Evolutionary conservation across 352 stramenopile genomes (phyloP), one percentile per base, ranked within the genome.

Genomic region (Phytophthora hibernalis): DNA sequence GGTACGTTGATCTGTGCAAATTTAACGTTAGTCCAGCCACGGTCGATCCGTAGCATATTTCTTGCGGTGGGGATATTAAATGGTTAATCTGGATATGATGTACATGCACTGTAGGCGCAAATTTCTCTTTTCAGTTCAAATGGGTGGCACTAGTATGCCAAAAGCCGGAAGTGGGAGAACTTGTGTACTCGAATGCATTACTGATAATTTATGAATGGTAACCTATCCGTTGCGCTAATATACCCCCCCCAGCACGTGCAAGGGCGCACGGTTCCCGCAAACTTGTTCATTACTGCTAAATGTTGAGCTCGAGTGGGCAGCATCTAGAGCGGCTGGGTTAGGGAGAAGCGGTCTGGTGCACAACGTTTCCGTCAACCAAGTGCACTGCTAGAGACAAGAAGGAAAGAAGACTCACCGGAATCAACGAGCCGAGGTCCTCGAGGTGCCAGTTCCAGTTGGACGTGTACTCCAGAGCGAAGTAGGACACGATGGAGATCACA

Each of bases 391-490:
- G 21, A 5, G n/a, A 12, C 26, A 31, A 22, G 38, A 11, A 44
- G 28, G 12, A 44, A 11, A 22, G 8, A 9, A 0, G 6, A 48
- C 54, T 16, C 15, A 70, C 54, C 38, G 65, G 65, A 50, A 72
- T 60, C 35, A 72, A 37, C 47, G 52, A 21, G 31, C 65, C 65
- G 22, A 72, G 54, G 42, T 72, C 58, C 20, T 72, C 65, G 10
- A 72, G 52, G 22, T 65, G 65, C 65, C 65, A 72, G 24, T 72
- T 72, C 65, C 65, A 72, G 38, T 72, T 72, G 47, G 65, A 65
- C 22, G 65, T 72, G 38, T 72, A 72, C 3, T 72, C 65, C 13
- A 72, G 37, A 16, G 65, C 65, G 35, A 72, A 72, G 43, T 72
- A 72, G 7, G 58, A 65, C 30, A 72, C 52, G 37, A 53, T 33